Evolutionary conservation across 176 grass and related monocot species (phyloP).

Genomic region (Microstegium vimineum): DNA sequence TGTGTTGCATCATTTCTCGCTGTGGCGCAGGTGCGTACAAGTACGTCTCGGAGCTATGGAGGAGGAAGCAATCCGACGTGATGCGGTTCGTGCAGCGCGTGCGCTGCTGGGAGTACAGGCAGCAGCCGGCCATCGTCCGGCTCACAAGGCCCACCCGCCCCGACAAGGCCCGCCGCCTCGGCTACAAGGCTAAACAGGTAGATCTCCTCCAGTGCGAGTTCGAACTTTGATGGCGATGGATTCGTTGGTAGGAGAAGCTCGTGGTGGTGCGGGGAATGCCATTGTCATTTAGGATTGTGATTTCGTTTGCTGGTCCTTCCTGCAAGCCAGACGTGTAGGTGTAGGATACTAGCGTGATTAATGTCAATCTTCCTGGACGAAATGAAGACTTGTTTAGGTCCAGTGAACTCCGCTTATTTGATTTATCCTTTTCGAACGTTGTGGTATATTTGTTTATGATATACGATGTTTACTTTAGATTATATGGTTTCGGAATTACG

Average conservation of each 20-base stretch:
- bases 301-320: too few relatives aligned
- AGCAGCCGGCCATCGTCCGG: conserved; percentile 62
- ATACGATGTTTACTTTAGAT: neutral
- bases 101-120: conserved; percentile 74
- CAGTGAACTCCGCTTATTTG: neutral
- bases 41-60: conserved; percentile 87
- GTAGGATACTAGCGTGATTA: too few relatives aligned
- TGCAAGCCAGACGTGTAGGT: neutral
- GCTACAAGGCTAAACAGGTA: conserved; percentile 90
- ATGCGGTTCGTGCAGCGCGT: conserved; percentile 78
- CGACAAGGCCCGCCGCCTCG: conserved; percentile 82
- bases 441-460: too few relatives aligned
- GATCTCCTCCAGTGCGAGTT: neutral
- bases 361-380: neutral
- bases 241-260: neutral
- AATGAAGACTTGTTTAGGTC: neutral
- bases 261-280: neutral
- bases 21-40: conserved; percentile 65
- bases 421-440: too few relatives aligned
- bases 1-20: neutral
- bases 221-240: neutral
- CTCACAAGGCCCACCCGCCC: conserved; percentile 63
- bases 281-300: neutral
- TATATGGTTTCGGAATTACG: neutral
- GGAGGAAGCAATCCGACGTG: conserved; percentile 82